Evolutionary conservation across 2,329 filamentous ascomycete genomes (phyloP), one percentile per base, ranked within the genome.

Genomic region (Epichloe elymi): DNA sequence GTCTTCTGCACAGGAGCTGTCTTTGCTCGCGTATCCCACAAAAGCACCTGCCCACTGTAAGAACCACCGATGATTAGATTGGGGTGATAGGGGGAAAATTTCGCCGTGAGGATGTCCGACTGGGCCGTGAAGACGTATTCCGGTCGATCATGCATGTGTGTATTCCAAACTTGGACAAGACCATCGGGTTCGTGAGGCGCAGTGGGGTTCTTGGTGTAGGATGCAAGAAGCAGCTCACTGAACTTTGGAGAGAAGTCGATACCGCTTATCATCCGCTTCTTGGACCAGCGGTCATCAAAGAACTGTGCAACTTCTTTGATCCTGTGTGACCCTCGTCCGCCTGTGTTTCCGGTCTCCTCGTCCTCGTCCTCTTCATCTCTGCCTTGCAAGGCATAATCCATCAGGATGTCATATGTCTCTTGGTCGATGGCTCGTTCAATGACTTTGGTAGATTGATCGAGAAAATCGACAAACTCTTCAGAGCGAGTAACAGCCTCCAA

Each of bases 31-130:
- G 89, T 98, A 64, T 98, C 94, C 93, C 93, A 98, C 17, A 98
- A 78, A 45, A 97, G 79, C 15, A 98, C 88, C 68, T 98, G 94
- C 6, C 93, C 93, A 53, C 88, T 95, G 70, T 98, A 98, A 37
- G 91, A 90, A 46, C 94, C 94, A 54, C 93, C 93, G 54, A 98
- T 82, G 61, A 98, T 94, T 50, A 98, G 76, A 59, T 95, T 96
- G 4, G 91, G 91, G 65, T 98, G 93, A 64, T 96, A 96, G 0
- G 93, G 93, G 93, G 93, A 97, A 70, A 98, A 98, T 58, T 93
- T 94, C 56, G 93, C 93, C 0, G 90, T 87, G 14, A 98, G 77
- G 49, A 98, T 88, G 67, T 98, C 93, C 43, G 90, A 96, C 54
- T 94, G 91, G 10, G 91, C 90, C 61, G 95, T 90, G 66, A 98